These are phyloP conservation scores for Vitis vinifera DNA, from an alignment of 164 flowering plant genomes.

Conservation along the genomic window ASM3070453v1 NC_081816.1:23870501-23871000, in stretches of 20 bases:
- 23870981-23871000: too few species aligned
- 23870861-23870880: too few species aligned
- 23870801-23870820: not conserved
- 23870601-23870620: too few species aligned
- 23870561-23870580: not conserved
- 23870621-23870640: too few species aligned
- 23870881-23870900: too few species aligned
- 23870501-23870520: slow-evolving; percentile 80
- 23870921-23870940: too few species aligned
- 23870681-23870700: slow-evolving; percentile 49
- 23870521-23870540: slow-evolving; percentile 74
- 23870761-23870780: slow-evolving; percentile 5
- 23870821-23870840: not conserved
- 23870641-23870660: not conserved
- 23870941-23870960: too few species aligned
- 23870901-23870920: too few species aligned
- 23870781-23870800: slow-evolving; percentile 1
- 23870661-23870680: not conserved
- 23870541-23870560: not conserved
- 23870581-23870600: not conserved
- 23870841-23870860: not conserved
- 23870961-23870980: too few species aligned
- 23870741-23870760: slow-evolving; percentile 69
- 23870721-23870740: slow-evolving; percentile 94
- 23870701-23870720: slow-evolving; percentile 93